A percentile compares a stretch with the other conserved stretches of the same genome.
phyloP scores from a whole-genome alignment of 257 asterid species.

The Orobanche coerulescens region DNA sequence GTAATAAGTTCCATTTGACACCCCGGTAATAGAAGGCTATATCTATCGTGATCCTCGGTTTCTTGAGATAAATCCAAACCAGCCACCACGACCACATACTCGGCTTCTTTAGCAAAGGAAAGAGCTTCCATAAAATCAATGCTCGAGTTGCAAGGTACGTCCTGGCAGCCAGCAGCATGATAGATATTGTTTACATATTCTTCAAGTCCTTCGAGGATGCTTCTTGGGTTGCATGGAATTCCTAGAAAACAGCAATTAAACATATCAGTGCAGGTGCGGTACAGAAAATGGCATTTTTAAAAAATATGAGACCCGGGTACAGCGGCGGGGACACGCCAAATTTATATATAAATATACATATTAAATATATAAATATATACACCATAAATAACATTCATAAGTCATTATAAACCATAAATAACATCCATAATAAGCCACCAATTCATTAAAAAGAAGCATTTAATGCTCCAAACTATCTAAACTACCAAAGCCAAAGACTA shows the following conservation, averaged over 20 bases:
- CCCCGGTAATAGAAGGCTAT: slow-evolving; percentile 91
- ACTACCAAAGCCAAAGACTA: too few relatives aligned
- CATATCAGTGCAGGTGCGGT: too few relatives aligned
- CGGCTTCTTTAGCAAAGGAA: slow-evolving; percentile 51
- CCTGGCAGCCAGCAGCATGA: slow-evolving; percentile 67
- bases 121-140: slow-evolving; percentile 47
- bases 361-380: too few relatives aligned
- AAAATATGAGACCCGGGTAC: too few relatives aligned
- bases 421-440: too few relatives aligned
- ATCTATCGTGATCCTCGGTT: slow-evolving; percentile 78
- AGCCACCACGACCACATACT: slow-evolving; percentile 57
- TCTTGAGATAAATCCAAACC: slow-evolving; percentile 87
- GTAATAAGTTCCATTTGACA: slow-evolving; percentile 51
- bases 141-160: slow-evolving; percentile 63
- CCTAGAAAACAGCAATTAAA: slow-evolving; percentile 44
- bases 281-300: too few relatives aligned
- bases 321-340: too few relatives aligned
- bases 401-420: too few relatives aligned
- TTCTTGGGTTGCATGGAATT: slow-evolving; percentile 60
- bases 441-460: too few relatives aligned
- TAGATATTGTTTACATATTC: slow-evolving; percentile 36
- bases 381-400: too few relatives aligned
- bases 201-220: slow-evolving; percentile 50
- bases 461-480: too few relatives aligned
- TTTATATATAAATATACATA: too few relatives aligned